Evolutionary conservation across 140 eudicot species (phyloP).

Genomic region (Cichorium intybus): DNA sequence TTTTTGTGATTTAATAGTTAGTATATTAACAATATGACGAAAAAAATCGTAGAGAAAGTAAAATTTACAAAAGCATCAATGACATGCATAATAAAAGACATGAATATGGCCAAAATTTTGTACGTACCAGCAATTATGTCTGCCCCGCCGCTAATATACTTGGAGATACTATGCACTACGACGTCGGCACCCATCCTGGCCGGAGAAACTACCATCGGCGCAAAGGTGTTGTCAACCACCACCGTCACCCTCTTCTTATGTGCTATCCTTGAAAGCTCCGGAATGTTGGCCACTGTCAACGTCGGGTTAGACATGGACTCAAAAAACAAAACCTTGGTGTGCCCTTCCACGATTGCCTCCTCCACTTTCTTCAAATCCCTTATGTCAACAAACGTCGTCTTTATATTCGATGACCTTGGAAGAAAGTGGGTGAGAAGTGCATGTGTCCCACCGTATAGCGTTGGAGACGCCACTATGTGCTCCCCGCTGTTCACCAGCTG

Average conservation of each 20-base stretch:
- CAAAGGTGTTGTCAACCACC: slow-evolving; percentile 88
- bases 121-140: slow-evolving; percentile 88
- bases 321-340: slow-evolving; percentile 77
- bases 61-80: not conserved
- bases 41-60: no score
- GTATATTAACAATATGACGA: no score
- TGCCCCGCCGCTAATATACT: no score
- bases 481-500: slow-evolving; percentile 78
- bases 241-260: slow-evolving; percentile 75
- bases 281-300: slow-evolving; percentile 72
- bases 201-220: slow-evolving; percentile 92
- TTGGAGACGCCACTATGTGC: slow-evolving; percentile 73
- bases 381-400: slow-evolving; percentile 77
- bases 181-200: slow-evolving; percentile 96
- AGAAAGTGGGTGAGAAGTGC: slow-evolving; percentile 73
- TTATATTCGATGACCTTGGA: slow-evolving; percentile 69
- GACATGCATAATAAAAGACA: slow-evolving; percentile 11
- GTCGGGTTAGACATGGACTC: slow-evolving; percentile 91
- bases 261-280: slow-evolving; percentile 73
- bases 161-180: slow-evolving; percentile 84
- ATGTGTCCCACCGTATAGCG: slow-evolving; percentile 93
- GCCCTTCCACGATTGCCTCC: slow-evolving; percentile 61
- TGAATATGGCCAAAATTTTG: not conserved
- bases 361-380: slow-evolving; percentile 46
- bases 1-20: no score